Conservation (phyloP, 1,284 basidiomycete genomes). For the Leccinum laetum region DNA sequence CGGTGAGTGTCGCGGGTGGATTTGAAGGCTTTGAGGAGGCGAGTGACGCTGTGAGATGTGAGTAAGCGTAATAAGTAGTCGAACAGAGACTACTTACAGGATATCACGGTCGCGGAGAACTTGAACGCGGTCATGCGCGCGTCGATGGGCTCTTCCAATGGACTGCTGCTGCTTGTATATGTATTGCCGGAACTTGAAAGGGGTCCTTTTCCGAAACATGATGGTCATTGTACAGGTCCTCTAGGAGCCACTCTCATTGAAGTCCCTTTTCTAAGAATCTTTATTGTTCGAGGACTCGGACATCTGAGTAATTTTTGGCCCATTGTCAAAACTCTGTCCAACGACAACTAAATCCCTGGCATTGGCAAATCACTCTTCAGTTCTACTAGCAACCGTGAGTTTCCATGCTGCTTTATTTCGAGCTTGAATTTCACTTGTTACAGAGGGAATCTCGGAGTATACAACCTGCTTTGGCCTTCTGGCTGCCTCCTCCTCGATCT, state of each 20-base stretch:
- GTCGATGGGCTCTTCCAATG: no score
- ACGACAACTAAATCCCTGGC: not conserved
- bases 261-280: no score
- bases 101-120: slow-evolving; percentile 72
- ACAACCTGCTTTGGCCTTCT: not conserved
- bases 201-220: no score
- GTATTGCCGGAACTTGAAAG: no score
- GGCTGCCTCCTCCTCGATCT: not conserved
- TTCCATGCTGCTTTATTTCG: not conserved
- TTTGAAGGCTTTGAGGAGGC: slow-evolving; percentile 45
- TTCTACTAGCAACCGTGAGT: not conserved
- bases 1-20: no score
- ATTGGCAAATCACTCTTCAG: not conserved
- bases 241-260: no score
- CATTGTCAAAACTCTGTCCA: no score
- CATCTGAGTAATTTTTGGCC: no score
- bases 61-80: not conserved
- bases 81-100: not conserved
- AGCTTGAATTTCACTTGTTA: not conserved
- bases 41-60: slow-evolving; percentile 52
- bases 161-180: no score
- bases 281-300: no score
- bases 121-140: no score
- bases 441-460: not conserved
- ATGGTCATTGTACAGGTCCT: no score